phyloP scores from a whole-genome alignment of 345 rosid genomes.

The Corymbia maculata region DNA sequence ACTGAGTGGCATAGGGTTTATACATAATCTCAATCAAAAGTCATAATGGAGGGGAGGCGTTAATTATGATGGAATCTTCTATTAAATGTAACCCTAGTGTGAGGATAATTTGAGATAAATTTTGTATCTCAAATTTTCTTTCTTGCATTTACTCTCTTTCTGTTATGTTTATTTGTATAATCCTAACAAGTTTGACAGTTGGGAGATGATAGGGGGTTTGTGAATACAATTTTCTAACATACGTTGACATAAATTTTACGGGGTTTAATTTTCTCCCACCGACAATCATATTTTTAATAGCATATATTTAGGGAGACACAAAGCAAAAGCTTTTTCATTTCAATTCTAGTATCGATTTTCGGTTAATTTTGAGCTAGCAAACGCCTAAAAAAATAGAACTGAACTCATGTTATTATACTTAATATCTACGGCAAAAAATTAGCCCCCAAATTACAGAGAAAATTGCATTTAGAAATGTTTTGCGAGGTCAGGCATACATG shows the following conservation, averaged over 20 bases:
- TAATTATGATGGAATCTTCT: too few species aligned
- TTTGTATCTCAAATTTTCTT: neutral
- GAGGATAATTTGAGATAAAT: accelerated
- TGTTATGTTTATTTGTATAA: too few species aligned
- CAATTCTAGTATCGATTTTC: neutral
- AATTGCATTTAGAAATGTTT: neutral
- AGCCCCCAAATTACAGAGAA: neutral
- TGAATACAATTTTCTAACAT: neutral
- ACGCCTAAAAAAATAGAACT: neutral
- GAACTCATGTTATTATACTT: neutral
- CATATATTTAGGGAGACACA: neutral
- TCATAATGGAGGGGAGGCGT: too few species aligned
- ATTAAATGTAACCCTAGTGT: neutral
- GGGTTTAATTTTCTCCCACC: neutral
- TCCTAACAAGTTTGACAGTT: neutral
- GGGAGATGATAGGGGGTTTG: neutral
- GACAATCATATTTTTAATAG: neutral
- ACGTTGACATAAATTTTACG: neutral
- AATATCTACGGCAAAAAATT: neutral
- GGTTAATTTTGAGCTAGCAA: neutral
- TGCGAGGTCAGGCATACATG: neutral
- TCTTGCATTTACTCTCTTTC: neutral
- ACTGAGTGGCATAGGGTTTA: neutral
- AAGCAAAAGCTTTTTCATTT: neutral
- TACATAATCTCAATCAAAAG: too few species aligned